Evolutionary conservation across 257 asterid species (phyloP).

Genomic region (Ophiorrhiza pumila): DNA sequence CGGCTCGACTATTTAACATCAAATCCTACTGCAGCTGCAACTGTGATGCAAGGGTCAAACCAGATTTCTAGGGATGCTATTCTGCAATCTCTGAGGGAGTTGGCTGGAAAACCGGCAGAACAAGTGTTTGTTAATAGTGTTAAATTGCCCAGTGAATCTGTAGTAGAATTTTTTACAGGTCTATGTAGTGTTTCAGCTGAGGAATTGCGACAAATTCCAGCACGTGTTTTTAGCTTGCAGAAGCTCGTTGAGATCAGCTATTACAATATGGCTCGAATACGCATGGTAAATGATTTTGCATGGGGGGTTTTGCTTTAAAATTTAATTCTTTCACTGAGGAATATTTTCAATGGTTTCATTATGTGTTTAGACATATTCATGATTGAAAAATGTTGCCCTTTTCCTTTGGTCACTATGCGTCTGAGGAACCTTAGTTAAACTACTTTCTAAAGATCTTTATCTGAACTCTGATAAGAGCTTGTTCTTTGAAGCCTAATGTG

Average conservation of each 20-base stretch:
- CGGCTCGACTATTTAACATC: slow-evolving; percentile 94
- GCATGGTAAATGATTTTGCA: slow-evolving; percentile 70
- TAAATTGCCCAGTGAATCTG: slow-evolving; percentile 94
- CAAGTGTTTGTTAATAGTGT: slow-evolving; percentile 88
- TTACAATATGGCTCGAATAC: slow-evolving; percentile 96
- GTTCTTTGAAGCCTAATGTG: not conserved
- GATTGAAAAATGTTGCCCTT: not conserved
- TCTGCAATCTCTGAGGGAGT: slow-evolving; percentile 86
- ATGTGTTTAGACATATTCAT: not conserved
- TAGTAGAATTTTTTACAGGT: slow-evolving; percentile 93
- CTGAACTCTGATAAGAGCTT: not conserved
- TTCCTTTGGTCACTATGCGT: not conserved
- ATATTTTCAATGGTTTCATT: not conserved
- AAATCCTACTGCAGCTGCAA: slow-evolving; percentile 86
- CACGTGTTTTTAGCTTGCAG: slow-evolving; percentile 97
- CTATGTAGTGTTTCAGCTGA: slow-evolving; percentile 95
- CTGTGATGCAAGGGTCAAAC: slow-evolving; percentile 96
- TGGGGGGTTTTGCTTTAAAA: not conserved
- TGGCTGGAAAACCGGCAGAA: slow-evolving; percentile 92
- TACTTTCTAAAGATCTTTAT: not conserved
- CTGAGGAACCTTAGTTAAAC: not conserved
- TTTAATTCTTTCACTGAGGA: not conserved
- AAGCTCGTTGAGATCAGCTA: slow-evolving; percentile 98
- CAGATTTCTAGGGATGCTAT: slow-evolving; percentile 92
- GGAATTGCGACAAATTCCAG: slow-evolving; percentile 90